Evolutionary conservation across 2,329 filamentous ascomycete genomes (phyloP), one percentile per base, ranked within the genome.

Genomic region (Penicillium polonicum): DNA sequence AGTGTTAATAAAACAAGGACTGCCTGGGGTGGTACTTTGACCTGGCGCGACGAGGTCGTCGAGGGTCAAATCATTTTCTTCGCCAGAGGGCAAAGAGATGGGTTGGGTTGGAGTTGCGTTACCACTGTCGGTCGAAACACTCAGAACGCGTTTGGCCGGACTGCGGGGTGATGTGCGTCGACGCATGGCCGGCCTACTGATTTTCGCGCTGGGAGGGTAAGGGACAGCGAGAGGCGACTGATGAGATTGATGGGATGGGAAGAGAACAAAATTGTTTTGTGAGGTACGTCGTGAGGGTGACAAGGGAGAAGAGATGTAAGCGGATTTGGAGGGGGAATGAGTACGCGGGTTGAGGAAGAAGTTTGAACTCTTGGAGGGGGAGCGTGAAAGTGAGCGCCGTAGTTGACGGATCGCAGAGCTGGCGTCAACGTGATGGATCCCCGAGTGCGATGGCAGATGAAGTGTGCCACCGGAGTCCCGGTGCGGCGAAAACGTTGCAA

Each of bases 301-400:
- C 43, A 86, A 77, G 36, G 83, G 81, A 45, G 83, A 84, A 48
- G 78, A 74, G 48, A 78, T 72, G 65, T 77, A 77, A 59, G 78
- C 66, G 52, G 72, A 76, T 65, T 80, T 81, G 45, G 85, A 84
- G 35, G 80, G 74, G 59, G 82, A 76, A 48, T 78, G 74, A 17
- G 78, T 76, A 59, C 80, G 76, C 27, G 80, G 76, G 23, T 74
- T 69, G 13, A 85, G 79, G 52, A 95, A 83, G 73, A 94, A 93
- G 67, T 84, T 82, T 57, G 83, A 83, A 43, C 80, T 80, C 74
- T 94, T 96, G 33, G 93, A 96, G 12, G 93, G 93, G n/a, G 93
- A 97, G 68, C 92, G 85, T 57, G 92, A 97, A 62, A 97, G 82
- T 27, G 93, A 96, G 66, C 91, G 89, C 64, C 92, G 85, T 58